Evolutionary conservation across 2,329 filamentous ascomycete species (phyloP).

Genomic region (Fusarium sp.): DNA sequence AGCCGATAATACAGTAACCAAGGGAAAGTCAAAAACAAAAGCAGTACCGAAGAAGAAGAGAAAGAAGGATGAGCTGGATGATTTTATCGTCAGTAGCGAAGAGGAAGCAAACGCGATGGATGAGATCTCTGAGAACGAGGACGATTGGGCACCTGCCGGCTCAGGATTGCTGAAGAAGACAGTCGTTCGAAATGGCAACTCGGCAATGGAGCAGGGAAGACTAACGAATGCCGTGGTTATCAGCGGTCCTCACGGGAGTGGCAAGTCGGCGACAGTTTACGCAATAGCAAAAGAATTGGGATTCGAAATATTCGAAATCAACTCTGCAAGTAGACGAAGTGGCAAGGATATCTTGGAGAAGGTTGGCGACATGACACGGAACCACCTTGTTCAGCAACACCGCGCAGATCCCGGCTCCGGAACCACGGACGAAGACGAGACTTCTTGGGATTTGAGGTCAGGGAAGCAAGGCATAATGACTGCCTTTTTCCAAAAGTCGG

Average conservation of each 20-base stretch:
- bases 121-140: slow-evolving; percentile 72
- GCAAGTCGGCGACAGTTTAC: slow-evolving; percentile 92
- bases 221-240: slow-evolving; percentile 83
- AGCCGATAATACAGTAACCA: slow-evolving; percentile 46
- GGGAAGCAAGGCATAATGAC: slow-evolving; percentile 83
- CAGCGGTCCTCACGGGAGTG: slow-evolving; percentile 88
- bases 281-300: slow-evolving; percentile 91
- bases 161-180: slow-evolving; percentile 60
- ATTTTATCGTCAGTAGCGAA: slow-evolving; percentile 82
- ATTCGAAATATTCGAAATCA: slow-evolving; percentile 96
- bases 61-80: slow-evolving; percentile 79
- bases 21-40: slow-evolving; percentile 45
- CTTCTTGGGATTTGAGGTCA: slow-evolving; percentile 66
- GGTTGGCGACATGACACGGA: slow-evolving; percentile 96
- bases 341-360: slow-evolving; percentile 91
- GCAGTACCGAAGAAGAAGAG: slow-evolving; percentile 66
- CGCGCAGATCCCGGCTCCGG: slow-evolving; percentile 48
- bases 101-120: slow-evolving; percentile 78
- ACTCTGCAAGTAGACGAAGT: slow-evolving; percentile 81
- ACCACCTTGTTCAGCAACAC: slow-evolving; percentile 80
- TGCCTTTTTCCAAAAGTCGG: slow-evolving; percentile 77
- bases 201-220: slow-evolving; percentile 57
- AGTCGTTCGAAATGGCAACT: slow-evolving; percentile 60
- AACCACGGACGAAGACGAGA: slow-evolving; percentile 44
- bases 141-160: slow-evolving; percentile 54